phyloP scores from a whole-genome alignment of 2,329 filamentous ascomycete genomes.

The Fusarium fracticaudum region DNA sequence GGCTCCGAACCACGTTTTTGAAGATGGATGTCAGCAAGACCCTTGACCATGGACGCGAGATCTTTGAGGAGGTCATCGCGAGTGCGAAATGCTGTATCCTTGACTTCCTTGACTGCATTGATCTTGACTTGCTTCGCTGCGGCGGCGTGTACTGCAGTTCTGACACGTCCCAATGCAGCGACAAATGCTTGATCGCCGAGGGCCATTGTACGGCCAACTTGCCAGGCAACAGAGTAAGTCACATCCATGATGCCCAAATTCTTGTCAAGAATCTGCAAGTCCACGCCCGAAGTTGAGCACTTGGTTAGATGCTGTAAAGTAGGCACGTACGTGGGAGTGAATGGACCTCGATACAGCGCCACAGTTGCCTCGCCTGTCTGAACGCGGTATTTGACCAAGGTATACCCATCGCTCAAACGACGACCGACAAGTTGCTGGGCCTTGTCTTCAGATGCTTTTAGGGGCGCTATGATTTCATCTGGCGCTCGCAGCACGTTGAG shows the following conservation, averaged over 20 bases:
- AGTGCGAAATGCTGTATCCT: not conserved
- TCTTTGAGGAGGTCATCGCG: not conserved
- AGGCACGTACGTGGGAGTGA: not conserved
- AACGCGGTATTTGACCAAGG: conserved; percentile 35
- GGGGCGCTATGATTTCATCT: not conserved
- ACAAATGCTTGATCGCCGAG: conserved; percentile 48
- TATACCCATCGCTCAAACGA: conserved; percentile 52
- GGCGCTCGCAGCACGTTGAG: conserved; percentile 16
- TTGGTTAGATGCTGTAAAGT: not conserved
- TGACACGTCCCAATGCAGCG: conserved; percentile 35
- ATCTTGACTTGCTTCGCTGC: not conserved
- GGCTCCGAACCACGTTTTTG: not conserved
- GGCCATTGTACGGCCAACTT: conserved; percentile 53
- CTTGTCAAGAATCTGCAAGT: conserved; percentile 54
- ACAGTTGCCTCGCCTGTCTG: conserved; percentile 1
- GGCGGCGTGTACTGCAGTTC: not conserved
- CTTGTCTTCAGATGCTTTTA: not conserved
- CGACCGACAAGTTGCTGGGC: not conserved
- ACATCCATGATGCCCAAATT: conserved; percentile 54
- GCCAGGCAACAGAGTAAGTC: conserved; percentile 56
- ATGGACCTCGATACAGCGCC: not conserved
- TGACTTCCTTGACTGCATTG: not conserved
- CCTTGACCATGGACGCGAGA: not conserved
- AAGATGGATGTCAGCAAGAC: not conserved
- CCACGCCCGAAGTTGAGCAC: conserved; percentile 46